Percentiles rank a stretch among this genome's conserved stretches.
Conservation (phyloP, 805 yeast genomes). For the Saccharomycopsis guyanensis region DNA sequence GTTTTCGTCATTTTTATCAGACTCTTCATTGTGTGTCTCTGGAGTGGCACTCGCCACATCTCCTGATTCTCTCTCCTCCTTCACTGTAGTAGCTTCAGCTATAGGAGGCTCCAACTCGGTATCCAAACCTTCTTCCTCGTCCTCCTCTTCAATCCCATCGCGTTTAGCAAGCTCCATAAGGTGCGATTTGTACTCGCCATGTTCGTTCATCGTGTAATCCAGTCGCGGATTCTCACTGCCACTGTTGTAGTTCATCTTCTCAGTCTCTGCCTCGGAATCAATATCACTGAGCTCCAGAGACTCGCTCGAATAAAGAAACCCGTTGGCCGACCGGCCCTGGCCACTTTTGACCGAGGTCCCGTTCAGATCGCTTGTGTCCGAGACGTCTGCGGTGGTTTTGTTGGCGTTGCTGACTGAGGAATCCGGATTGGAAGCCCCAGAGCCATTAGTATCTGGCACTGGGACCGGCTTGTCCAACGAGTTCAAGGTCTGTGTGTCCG, state of each 20-base stretch:
- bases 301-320: slow-evolving; percentile 13
- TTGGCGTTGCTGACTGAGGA: too few species aligned
- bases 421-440: too few species aligned
- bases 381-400: neutral
- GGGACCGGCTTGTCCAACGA: too few species aligned
- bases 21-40: too few species aligned
- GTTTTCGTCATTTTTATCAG: slow-evolving; percentile 4
- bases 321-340: neutral
- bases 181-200: slow-evolving; percentile 28
- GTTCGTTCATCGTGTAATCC: slow-evolving; percentile 30
- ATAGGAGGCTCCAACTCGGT: neutral
- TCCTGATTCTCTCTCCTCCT: neutral
- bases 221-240: slow-evolving; percentile 24
- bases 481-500: too few species aligned
- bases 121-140: neutral
- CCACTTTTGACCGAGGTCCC: neutral
- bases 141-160: slow-evolving; percentile 23
- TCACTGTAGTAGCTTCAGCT: slow-evolving; percentile 3
- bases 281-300: slow-evolving; percentile 47
- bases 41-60: too few species aligned
- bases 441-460: too few species aligned
- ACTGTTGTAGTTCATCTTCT: slow-evolving; percentile 54
- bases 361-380: neutral
- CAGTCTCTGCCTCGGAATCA: slow-evolving; percentile 88
- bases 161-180: slow-evolving; percentile 25